Evolutionary conservation across 768 basidiomycete species (phyloP), one percentile per base, ranked within the genome.

Genomic region (Neoboletus magnificus): DNA sequence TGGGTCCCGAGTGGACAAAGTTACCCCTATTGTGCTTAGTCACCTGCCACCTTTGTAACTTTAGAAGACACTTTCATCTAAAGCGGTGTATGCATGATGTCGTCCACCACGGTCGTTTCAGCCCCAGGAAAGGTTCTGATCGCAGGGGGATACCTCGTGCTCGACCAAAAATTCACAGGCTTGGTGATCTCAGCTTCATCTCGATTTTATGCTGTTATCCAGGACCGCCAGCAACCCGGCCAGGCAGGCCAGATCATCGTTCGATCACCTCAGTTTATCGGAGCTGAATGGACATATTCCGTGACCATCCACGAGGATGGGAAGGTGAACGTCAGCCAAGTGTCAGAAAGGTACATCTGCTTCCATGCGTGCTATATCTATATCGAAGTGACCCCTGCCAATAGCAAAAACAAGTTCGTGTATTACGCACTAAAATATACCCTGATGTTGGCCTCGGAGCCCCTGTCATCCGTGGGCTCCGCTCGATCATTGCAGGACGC

Each of bases 81-180:
- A 50, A 39, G 5, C 30, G 33, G 57, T 37, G 29, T 49, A 29
- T 33, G 43, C 16, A 59, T 52, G 54, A 84, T 82, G 80, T 58
- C 74, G 60, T 66, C 64, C 64, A 68, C 81, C 45, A 92, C 89
- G 30, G 80, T 89, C 49, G 82, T 97, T 57, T 98, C 95, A 33
- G 83, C 94, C 1, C 91, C 96, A 11, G 96, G 96, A 58, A 99
- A 99, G 73, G 95, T 97, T 48, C 82, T 99, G 52, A 71, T 97
- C 52, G 93, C 95, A 11, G 97, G 97, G 2, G 97, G 97, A 2
- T 99, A 98, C 75, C 89, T 99, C 60, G 93, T 99, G 29, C 87
- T 98, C 58, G 94, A 98, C 72, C 86, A 83, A 20, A 74, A 79
- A 7, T 93, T 91, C 68, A 84, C 88, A 30, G 97, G 96, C 48